phyloP scores from a whole-genome alignment of 176 grass and related monocot species.

The Rhynchospora breviuscula region DNA sequence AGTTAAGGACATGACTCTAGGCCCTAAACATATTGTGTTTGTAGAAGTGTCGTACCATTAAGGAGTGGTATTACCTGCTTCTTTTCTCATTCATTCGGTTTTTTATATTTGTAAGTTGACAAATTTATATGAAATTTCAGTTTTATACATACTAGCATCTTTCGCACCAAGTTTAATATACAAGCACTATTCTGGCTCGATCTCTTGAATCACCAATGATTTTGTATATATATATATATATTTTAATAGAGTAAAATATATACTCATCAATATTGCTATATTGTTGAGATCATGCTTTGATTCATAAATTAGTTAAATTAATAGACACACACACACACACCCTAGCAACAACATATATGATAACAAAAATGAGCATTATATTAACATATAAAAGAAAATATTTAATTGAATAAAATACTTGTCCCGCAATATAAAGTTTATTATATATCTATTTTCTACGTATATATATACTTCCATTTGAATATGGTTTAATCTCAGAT shows the following conservation, averaged over 20 bases:
- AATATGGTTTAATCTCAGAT: too few species aligned
- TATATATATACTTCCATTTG: not conserved
- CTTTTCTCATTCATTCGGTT: conserved; percentile 23
- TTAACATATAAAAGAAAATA: not conserved
- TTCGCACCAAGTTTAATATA: not conserved
- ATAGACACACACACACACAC: not conserved
- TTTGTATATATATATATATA: not conserved
- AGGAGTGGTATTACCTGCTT: conserved; percentile 29
- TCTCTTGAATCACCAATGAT: not conserved
- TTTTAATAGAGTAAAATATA: not conserved
- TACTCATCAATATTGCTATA: not conserved
- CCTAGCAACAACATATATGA: not conserved
- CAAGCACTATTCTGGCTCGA: not conserved
- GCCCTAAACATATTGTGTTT: conserved; percentile 8
- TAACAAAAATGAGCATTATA: not conserved
- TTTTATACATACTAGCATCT: conserved; percentile 9
- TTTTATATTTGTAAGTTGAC: conserved; percentile 10
- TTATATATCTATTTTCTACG: not conserved
- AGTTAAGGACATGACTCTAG: conserved; percentile 18
- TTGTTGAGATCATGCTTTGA: not conserved
- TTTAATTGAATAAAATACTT: not conserved
- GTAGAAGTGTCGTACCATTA: conserved; percentile 14
- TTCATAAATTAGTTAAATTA: not conserved
- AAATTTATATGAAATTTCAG: conserved; percentile 12
- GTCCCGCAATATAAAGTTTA: not conserved